phyloP scores from a whole-genome alignment of 2,329 filamentous ascomycete species.

The Alternaria sp. region DNA sequence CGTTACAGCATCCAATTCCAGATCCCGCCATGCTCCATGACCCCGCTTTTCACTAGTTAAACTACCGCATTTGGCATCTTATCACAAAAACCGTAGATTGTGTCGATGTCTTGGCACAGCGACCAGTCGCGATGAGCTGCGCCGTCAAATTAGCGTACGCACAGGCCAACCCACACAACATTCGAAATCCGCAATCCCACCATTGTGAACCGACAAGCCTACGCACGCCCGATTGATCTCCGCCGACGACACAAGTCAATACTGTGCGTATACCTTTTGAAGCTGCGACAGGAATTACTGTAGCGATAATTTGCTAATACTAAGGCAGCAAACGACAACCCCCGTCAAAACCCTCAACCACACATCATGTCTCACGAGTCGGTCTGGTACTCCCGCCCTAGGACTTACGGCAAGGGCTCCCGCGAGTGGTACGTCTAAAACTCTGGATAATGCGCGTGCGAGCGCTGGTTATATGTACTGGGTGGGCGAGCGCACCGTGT shows the following conservation, averaged over 20 bases:
- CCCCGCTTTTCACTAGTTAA: neutral
- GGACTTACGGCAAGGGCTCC: constrained; percentile 96
- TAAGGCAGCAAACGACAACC: constrained; percentile 9
- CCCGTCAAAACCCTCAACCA: constrained; percentile 40
- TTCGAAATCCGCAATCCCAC: constrained; percentile 11
- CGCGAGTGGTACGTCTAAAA: constrained; percentile 79
- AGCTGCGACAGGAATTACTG: neutral
- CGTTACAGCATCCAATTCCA: neutral
- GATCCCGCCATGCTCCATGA: neutral
- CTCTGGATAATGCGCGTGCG: neutral
- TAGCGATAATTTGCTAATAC: neutral
- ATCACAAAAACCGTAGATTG: neutral
- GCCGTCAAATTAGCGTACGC: constrained; percentile 7
- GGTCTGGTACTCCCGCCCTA: constrained; percentile 98
- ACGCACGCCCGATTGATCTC: constrained; percentile 17
- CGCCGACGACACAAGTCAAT: constrained; percentile 18
- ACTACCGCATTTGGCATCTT: constrained; percentile 6
- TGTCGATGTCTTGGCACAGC: constrained; percentile 14
- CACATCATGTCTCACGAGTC: constrained; percentile 88
- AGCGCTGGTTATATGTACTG: constrained; percentile 2
- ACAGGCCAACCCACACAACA: constrained; percentile 20
- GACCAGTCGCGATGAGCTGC: constrained; percentile 5
- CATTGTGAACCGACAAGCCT: constrained; percentile 15
- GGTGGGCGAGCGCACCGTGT: constrained; percentile 31
- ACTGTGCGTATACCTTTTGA: constrained; percentile 7